Base-by-base conservation (phyloP, 306 rosid genomes). In the Glycine soja region DNA sequence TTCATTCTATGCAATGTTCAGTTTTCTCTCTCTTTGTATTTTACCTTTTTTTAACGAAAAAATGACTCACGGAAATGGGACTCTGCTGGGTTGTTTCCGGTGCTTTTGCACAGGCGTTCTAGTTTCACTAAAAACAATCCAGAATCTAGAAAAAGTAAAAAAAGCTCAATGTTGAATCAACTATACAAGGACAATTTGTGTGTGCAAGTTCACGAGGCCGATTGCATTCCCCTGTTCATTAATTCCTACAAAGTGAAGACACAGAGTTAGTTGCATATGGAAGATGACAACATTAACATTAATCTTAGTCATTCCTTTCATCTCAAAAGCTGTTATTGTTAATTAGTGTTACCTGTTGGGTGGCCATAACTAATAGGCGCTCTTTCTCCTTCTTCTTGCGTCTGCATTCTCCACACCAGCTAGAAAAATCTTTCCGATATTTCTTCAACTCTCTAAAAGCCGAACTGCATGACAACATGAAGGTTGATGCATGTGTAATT, bases 361-460 rank as follows among this genome's bases (percentile, higher is more conserved):
- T 90, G 69, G 93, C 93, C 14, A 86, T 86, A 68, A 95, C 78
- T 12, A 93, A 74, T 13, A 77, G 40, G 2, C 92, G 90, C 70
- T 85, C 93, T 82, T 90, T 87, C 76, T 93, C 97, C 85, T 85
- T 90, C 85, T 90, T 93, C 89, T 86, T 86, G 43, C 92, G 94
- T 48, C 74, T 88, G 89, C 99, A 95, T 66, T 92, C 97, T 80
- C 90, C 98, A 69, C 99, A 95, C 99, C 99, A 95, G 82, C 80
- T 82, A 59, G 92, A 85, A 86, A 82, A 92, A 65, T 89, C 96
- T 83, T 84, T 93, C 78, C 87, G 92, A 66, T 92, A 93, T 82
- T 92, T 95, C 87, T 80, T 95, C 88, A 87, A 80, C 94, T 95
- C 99, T 81, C 99, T 86, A 81, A 88, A 93, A 30, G 78, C 88